Evolutionary conservation across 2,329 filamentous ascomycete genomes (phyloP), one percentile per base, ranked within the genome.

Genomic region (Calycina herbarum): DNA sequence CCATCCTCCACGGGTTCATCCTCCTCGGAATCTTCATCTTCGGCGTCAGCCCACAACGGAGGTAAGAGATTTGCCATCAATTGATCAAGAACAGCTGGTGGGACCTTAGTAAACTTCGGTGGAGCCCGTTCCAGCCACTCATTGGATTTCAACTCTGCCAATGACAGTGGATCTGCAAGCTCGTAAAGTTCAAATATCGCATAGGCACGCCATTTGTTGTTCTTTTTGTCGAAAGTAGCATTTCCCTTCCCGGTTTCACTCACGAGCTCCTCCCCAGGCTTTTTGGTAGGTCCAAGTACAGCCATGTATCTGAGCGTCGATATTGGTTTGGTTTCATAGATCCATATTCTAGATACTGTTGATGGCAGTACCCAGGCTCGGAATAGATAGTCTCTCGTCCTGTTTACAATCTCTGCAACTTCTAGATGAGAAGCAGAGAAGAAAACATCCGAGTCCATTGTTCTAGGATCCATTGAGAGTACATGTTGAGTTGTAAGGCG

Each of bases 291-390:
- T 0, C 83, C 79, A 17, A 89, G 80, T 11, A 80, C 80, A 15
- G 85, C 86, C 81, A 89, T 86, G 71, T 89, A 88, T 62, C 79
- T 82, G 8, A 90, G 75, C 64, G 83, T 76, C n/a, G 76, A 79
- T 10, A 76, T 72, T 0, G 80, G 83, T 38, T 72, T 76, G 17
- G 79, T 85, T 17, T 81, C 79, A 69, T 88, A 87, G 17, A 90
- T 78, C 88, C 88, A 90, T 70, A 89, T 80, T n/a, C 87, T 85
- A 20, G 76, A 78, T 5, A 88, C 84, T 17, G 81, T 79, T 2
- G 78, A 73, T 1, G 86, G 85, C 27, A 90, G 81, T 59, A 79
- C 82, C 77, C 85, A 88, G 17, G 78, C 76, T 56, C 86, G 80
- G 66, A 85, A 83, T 62, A 89, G 80, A 71, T 88, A 82, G 63